Evolutionary conservation across 225 moss, liverwort and hornwort genomes (phyloP).

Genomic region (Physcomitrium patens): DNA sequence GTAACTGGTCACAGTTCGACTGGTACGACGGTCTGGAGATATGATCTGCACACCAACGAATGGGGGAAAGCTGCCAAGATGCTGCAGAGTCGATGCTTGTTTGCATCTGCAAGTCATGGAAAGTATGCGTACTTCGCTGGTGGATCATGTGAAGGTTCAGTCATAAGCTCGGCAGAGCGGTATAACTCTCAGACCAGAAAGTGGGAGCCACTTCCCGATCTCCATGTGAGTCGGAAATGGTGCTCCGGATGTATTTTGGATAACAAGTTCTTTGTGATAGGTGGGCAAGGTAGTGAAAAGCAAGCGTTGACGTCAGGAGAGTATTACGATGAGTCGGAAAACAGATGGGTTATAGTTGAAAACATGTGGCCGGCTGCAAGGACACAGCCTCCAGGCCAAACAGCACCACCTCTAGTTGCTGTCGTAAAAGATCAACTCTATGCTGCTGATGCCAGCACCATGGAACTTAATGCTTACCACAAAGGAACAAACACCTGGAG

Average conservation of each 20-base stretch:
- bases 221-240: slow-evolving; percentile 52
- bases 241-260: slow-evolving; percentile 73
- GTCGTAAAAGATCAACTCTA: slow-evolving; percentile 50
- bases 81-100: slow-evolving; percentile 56
- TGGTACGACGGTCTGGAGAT: slow-evolving; percentile 62
- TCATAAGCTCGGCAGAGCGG: slow-evolving; percentile 51
- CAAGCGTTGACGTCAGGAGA: slow-evolving; percentile 51
- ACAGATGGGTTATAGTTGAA: slow-evolving; percentile 53
- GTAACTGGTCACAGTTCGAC: slow-evolving; percentile 50
- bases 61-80: slow-evolving; percentile 59
- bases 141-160: slow-evolving; percentile 30
- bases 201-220: slow-evolving; percentile 60
- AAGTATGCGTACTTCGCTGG: slow-evolving; percentile 68
- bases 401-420: slow-evolving; percentile 56
- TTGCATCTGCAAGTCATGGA: slow-evolving; percentile 62
- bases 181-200: slow-evolving; percentile 48
- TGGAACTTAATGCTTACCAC: slow-evolving; percentile 46
- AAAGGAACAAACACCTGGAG: slow-evolving; percentile 47
- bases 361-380: slow-evolving; percentile 54
- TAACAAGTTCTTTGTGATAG: slow-evolving; percentile 62
- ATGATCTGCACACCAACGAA: slow-evolving; percentile 45
- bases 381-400: neutral
- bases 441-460: slow-evolving; percentile 46
- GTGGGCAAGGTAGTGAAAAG: slow-evolving; percentile 27
- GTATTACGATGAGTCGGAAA: slow-evolving; percentile 50